Conservation (phyloP, 768 basidiomycete genomes). For the Candolleomyces eurysporus region DNA sequence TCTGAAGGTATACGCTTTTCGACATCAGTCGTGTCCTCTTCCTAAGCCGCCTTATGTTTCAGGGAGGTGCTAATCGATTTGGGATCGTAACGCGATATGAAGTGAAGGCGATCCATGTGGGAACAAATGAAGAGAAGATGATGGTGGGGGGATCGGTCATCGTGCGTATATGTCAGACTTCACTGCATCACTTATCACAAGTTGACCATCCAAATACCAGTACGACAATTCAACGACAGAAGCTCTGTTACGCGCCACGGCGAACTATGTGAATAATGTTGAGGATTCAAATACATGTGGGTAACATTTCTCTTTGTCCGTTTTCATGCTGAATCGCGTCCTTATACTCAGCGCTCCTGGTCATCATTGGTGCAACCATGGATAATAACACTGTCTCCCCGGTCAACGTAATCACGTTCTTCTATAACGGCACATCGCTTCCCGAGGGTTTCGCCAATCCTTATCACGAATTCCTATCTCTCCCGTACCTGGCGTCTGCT, state of each 20-base stretch:
- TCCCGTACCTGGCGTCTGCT: conserved; percentile 26
- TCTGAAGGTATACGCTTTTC: conserved; percentile 23
- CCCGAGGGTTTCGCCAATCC: conserved; percentile 21
- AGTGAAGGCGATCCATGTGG: conserved; percentile 37
- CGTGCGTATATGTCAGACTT: conserved; percentile 20
- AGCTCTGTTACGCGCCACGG: conserved; percentile 34
- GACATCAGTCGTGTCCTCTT: not conserved
- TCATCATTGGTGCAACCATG: conserved; percentile 17
- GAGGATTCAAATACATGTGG: conserved; percentile 38
- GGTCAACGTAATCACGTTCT: conserved; percentile 27
- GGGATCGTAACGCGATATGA: conserved; percentile 46
- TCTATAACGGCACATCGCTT: conserved; percentile 35
- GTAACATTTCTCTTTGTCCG: conserved; percentile 4
- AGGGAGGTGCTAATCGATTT: conserved; percentile 43
- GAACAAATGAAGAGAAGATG: conserved; percentile 32
- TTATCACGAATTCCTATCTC: conserved; percentile 39
- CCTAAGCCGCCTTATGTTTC: not conserved
- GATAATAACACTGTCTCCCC: conserved; percentile 20
- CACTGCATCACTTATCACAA: not conserved
- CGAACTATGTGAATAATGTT: conserved; percentile 33
- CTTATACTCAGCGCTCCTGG: not conserved
- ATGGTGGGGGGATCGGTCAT: conserved; percentile 38
- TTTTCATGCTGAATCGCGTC: not conserved
- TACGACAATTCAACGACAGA: conserved; percentile 37
- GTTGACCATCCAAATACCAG: conserved; percentile 14